Conservation (phyloP, 164 flowering plant species). For the Aristolochia contorta region DNA sequence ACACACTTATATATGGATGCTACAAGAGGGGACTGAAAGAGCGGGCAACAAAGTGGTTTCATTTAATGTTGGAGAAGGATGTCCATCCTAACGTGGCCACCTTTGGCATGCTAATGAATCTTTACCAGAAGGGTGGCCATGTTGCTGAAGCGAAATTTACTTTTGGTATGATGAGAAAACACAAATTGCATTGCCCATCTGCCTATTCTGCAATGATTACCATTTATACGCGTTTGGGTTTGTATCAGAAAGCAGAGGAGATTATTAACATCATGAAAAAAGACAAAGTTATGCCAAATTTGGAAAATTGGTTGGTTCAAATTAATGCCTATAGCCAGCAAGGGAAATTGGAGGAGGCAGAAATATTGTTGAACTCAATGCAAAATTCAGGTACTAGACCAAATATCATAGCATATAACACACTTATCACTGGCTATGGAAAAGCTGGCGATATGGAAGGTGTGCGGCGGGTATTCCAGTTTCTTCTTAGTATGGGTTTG, state of each 20-base stretch:
- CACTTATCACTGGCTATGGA: constrained; percentile 85
- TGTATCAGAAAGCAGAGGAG: constrained; percentile 65
- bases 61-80: constrained; percentile 53
- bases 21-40: constrained; percentile 32
- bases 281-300: constrained; percentile 44
- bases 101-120: constrained; percentile 85
- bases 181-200: constrained; percentile 35
- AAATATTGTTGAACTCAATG: constrained; percentile 43
- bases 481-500: constrained; percentile 36
- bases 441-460: constrained; percentile 53
- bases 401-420: constrained; percentile 74
- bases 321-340: constrained; percentile 85
- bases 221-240: constrained; percentile 60
- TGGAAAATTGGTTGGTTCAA: constrained; percentile 84
- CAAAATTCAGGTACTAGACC: constrained; percentile 48
- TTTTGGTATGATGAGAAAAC: constrained; percentile 56
- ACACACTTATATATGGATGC: constrained; percentile 67
- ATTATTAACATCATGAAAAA: constrained; percentile 43
- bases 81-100: constrained; percentile 72
- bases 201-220: constrained; percentile 94
- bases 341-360: constrained; percentile 72
- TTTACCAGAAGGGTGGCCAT: constrained; percentile 62
- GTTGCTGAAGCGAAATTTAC: constrained; percentile 70
- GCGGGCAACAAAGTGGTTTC: constrained; percentile 64
- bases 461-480: constrained; percentile 38